Evolutionary conservation across 2,329 filamentous ascomycete species (phyloP), one percentile per base, ranked within the genome.

Genomic region (Chrysoporthe austroafricana): DNA sequence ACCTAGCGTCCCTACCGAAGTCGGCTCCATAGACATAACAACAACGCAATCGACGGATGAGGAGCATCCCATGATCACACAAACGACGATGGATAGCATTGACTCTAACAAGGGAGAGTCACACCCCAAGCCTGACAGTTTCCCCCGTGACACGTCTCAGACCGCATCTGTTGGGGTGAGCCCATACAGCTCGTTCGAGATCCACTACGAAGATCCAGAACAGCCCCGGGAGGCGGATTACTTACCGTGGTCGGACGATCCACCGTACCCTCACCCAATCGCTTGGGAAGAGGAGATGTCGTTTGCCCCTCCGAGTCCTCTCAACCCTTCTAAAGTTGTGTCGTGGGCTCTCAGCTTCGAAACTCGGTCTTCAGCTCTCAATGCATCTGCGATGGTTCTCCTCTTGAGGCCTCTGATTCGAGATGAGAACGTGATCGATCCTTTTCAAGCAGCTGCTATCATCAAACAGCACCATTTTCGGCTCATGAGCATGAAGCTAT

Each of bases 341-440:
- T 77, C 80, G 14, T 82, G 85, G 4, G 83, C 86, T 0, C 78
- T 90, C 1, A 78, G 81, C 5, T 89, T 87, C 66, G 88, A 90
- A 73, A 81, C 81, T 6, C 82, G 80, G 59, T 83, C 82, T 1
- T 88, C 86, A 0, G 83, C 86, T 1, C 79, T 90, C 34, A 86
- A 87, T 69, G 86, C 88, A 0, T 84, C 88, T 0, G 85, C 86
- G 39, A 89, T 90, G 71, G 75, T 90, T 5, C 81, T 90, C 3
- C 81, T 90, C 0, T 79, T 90, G 0, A 82, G 83, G 50, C 87
- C 87, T 0, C 81, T 90, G 0, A 78, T 90, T 0, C 85, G 87
- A 0, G 78, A 83, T 0, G 78, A 79, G 0, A 78, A 82, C 0
- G 78, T 88, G 21, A 85, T 90, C 46, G 86, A 89, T 71, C 73